A percentile compares a stretch with the other conserved stretches of the same genome.
phyloP scores from a whole-genome alignment of 371 early-diverging fungal genomes.

The Blakeslea trispora region DNA sequence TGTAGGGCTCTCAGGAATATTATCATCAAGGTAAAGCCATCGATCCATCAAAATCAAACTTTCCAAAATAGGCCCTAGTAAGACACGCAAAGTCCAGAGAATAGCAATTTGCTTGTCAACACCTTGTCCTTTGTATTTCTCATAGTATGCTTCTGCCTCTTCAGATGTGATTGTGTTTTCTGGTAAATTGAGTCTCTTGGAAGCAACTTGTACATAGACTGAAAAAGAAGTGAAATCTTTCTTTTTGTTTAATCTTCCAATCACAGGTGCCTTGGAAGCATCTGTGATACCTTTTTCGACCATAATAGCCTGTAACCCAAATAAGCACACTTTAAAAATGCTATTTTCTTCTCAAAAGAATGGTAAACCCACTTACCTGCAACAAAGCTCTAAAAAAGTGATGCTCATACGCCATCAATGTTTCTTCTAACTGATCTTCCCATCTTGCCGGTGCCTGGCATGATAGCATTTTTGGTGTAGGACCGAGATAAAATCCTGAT shows the following conservation, averaged over 20 bases:
- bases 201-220: slow-evolving; percentile 37
- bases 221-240: slow-evolving; percentile 41
- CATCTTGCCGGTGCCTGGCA: slow-evolving; percentile 86
- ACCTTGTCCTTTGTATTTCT: slow-evolving; percentile 30
- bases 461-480: slow-evolving; percentile 77
- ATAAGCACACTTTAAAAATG: neutral
- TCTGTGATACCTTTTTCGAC: slow-evolving; percentile 57
- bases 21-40: slow-evolving; percentile 63
- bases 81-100: slow-evolving; percentile 77
- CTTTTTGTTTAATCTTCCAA: slow-evolving; percentile 62
- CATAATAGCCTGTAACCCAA: slow-evolving; percentile 42
- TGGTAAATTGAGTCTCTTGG: slow-evolving; percentile 41
- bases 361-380: too few relatives aligned
- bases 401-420: slow-evolving; percentile 62
- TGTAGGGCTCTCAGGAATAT: slow-evolving; percentile 30
- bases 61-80: slow-evolving; percentile 75
- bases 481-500: slow-evolving; percentile 54
- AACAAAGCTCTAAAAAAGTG: slow-evolving; percentile 79
- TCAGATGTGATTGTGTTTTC: slow-evolving; percentile 44
- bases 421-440: slow-evolving; percentile 54
- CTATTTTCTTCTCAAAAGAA: neutral
- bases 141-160: slow-evolving; percentile 45
- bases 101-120: slow-evolving; percentile 66
- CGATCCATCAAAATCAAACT: slow-evolving; percentile 78
- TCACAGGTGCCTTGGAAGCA: slow-evolving; percentile 49